Conservation (phyloP, 2,329 filamentous ascomycete genomes). For the Fusarium piperis region DNA sequence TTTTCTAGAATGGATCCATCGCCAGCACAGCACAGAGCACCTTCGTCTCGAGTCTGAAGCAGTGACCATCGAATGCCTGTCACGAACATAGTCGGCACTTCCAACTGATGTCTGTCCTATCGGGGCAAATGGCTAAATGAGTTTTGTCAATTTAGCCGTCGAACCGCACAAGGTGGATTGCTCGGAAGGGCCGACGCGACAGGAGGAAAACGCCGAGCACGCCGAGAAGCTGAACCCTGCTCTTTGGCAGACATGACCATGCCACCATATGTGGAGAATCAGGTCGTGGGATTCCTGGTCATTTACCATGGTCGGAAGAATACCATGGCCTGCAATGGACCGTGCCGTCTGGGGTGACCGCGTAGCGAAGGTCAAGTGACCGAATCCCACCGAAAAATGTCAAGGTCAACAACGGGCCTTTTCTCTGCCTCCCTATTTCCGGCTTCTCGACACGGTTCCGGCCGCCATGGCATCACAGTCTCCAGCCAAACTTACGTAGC, state of each 20-base stretch:
- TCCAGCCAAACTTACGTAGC: background rate
- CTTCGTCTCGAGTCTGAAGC: background rate
- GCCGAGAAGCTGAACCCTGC: constrained; percentile 9
- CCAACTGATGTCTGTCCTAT: constrained; percentile 4
- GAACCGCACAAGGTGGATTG: background rate
- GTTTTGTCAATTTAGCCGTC: constrained; percentile 14
- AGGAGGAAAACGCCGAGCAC: constrained; percentile 12
- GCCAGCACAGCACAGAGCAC: background rate
- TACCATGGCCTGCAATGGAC: background rate
- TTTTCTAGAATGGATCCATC: constrained; percentile 1
- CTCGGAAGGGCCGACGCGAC: background rate
- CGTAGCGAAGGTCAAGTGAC: background rate
- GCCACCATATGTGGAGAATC: constrained; percentile 9
- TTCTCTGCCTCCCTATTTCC: background rate
- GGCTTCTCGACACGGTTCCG: background rate
- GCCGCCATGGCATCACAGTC: background rate
- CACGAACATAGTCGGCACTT: background rate
- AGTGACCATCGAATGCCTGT: background rate
- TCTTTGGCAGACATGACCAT: background rate
- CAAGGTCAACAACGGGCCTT: background rate
- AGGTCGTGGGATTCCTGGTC: constrained; percentile 7
- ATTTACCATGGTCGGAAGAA: background rate
- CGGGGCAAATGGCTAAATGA: constrained; percentile 24
- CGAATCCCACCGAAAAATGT: background rate
- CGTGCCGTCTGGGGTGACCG: background rate